These are phyloP conservation scores for Penicillium sp. DNA, from an alignment of 2,329 filamentous ascomycete genomes.

Conservation along the genomic window DNA sequence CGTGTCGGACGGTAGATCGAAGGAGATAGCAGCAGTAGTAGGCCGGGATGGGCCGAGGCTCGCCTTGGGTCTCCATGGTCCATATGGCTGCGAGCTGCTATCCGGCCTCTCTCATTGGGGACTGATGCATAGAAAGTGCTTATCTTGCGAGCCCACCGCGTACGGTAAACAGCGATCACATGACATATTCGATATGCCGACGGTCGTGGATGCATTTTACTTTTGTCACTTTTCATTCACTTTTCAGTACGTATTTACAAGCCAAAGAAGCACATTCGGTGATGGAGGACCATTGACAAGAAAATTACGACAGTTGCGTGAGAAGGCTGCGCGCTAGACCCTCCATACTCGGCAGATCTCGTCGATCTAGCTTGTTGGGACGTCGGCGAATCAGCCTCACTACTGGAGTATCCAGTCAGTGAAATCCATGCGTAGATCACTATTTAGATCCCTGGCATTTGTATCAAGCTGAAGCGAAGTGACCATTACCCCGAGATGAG, in stretches of 20 bases:
- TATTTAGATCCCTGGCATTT: no score
- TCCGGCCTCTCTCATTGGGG: background rate
- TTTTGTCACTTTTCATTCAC: background rate
- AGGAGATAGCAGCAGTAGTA: slow-evolving; percentile 94
- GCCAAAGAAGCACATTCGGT: background rate
- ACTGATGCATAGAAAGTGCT: background rate
- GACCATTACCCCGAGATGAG: background rate
- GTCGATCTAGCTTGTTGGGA: slow-evolving; percentile 11
- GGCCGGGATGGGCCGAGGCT: slow-evolving; percentile 69
- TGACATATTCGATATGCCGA: background rate
- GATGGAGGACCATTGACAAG: background rate
- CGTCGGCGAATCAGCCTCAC: slow-evolving; percentile 3
- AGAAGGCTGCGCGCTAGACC: background rate
- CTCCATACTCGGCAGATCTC: slow-evolving; percentile 6
- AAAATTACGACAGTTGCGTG: background rate
- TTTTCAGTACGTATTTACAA: background rate
- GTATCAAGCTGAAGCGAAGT: no score
- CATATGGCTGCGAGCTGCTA: background rate
- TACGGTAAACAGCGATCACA: slow-evolving; percentile 5
- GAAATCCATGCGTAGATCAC: no score
- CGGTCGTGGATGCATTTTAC: background rate
- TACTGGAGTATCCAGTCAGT: background rate
- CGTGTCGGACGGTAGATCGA: slow-evolving; percentile 71
- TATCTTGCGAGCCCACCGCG: slow-evolving; percentile 1
- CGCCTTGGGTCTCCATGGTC: slow-evolving; percentile 21